Percentiles rank a stretch among this genome's conserved stretches.
Conservation (phyloP, 2,329 filamentous ascomycete species). For the Sphaceloma murrayae region DNA sequence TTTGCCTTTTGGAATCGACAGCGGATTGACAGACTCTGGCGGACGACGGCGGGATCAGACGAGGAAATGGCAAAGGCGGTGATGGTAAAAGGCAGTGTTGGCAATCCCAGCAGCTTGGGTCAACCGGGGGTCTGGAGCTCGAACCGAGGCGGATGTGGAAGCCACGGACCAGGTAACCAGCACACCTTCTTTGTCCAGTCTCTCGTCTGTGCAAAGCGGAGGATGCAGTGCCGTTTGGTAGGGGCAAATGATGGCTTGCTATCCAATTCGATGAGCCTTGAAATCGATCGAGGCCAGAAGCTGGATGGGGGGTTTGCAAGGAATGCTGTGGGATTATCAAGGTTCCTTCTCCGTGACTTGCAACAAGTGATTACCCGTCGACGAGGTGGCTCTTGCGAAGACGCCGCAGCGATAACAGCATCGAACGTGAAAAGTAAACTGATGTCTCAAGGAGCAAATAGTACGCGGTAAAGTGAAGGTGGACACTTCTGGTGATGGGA, state of each 20-base stretch:
- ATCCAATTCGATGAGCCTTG: conserved; percentile 2
- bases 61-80: too few relatives aligned
- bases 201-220: conserved; percentile 2
- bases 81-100: conserved; percentile 9
- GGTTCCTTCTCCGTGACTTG: too few relatives aligned
- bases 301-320: not conserved
- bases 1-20: conserved; percentile 14
- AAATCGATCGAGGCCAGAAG: not conserved
- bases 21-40: not conserved
- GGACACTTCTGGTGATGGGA: too few relatives aligned
- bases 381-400: too few relatives aligned
- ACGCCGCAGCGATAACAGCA: not conserved
- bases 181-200: not conserved
- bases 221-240: conserved; percentile 3
- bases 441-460: not conserved
- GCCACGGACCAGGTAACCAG: conserved; percentile 11
- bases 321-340: not conserved
- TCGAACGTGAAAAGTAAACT: not conserved
- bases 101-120: conserved; percentile 11
- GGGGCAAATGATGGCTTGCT: conserved; percentile 5
- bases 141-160: conserved; percentile 6
- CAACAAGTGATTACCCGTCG: too few relatives aligned
- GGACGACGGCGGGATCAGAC: conserved; percentile 1
- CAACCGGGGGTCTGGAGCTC: conserved; percentile 12
- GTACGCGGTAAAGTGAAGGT: too few relatives aligned